Percentiles rank a stretch among this genome's conserved stretches.
Evolutionary conservation across 345 rosid species (phyloP).

Genomic region (Hibiscus trionum): DNA sequence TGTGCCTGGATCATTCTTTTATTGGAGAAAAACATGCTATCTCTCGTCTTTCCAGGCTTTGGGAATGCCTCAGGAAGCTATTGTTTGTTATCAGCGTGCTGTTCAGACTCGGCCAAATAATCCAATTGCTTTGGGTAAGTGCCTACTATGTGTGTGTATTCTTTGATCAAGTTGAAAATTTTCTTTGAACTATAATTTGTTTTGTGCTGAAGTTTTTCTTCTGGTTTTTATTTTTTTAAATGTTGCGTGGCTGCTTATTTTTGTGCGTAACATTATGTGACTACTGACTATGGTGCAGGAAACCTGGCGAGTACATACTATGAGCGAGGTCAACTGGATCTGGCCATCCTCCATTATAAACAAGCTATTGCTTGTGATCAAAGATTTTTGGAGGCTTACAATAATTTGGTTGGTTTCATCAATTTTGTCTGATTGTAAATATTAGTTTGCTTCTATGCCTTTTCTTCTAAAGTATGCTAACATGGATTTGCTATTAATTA

Average conservation of each 20-base stretch:
- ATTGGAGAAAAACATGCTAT: slow-evolving; percentile 29
- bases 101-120: slow-evolving; percentile 72
- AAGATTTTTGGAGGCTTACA: slow-evolving; percentile 91
- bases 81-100: slow-evolving; percentile 82
- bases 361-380: slow-evolving; percentile 80
- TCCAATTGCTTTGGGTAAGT: slow-evolving; percentile 85
- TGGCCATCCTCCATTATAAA: slow-evolving; percentile 82
- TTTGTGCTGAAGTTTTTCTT: not conserved
- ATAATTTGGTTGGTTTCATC: slow-evolving; percentile 70
- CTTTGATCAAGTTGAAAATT: not conserved
- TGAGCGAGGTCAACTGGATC: slow-evolving; percentile 81
- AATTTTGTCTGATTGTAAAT: not conserved
- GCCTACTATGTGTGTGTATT: not conserved
- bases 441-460: not conserved
- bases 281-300: slow-evolving; percentile 36
- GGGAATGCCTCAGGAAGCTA: slow-evolving; percentile 94
- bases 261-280: not conserved
- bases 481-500: slow-evolving; percentile 8
- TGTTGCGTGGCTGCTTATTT: not conserved
- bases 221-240: not conserved
- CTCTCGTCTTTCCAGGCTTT: slow-evolving; percentile 62
- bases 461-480: not conserved
- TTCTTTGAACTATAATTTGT: not conserved
- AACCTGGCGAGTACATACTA: slow-evolving; percentile 87
- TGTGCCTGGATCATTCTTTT: slow-evolving; percentile 20